Evolutionary conservation across 441 rosid species (phyloP), one percentile per base, ranked within the genome.

Genomic region (Corymbia citriodora): DNA sequence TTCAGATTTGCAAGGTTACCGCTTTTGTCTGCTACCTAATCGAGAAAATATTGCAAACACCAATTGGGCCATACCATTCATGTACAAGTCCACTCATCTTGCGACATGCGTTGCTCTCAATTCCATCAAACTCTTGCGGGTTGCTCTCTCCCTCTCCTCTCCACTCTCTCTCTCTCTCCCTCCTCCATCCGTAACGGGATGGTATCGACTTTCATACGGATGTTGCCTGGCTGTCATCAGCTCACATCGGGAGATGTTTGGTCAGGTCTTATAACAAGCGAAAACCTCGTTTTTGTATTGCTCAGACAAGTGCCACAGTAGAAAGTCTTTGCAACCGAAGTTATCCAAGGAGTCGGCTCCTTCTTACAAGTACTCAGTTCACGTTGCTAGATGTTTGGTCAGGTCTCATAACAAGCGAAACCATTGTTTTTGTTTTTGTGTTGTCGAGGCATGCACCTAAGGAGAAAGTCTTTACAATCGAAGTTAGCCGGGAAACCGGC

Each of bases 341-440:
- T 59, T 6, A 7, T 10, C 0, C 7, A 1, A 23, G 29, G 14
- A 59, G n/a, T 3, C 65, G 5, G 1, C n/a, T 25, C 65, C 25
- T 59, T 57, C 23, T 23, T 57, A 57, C 5, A 57, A 13, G 63
- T 57, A 13, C 29, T 57, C 29, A 57, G 10, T 23, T 21, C 63
- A 57, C 25, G 40, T 31, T 40, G 12, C 19, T 0, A 16, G 79
- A 70, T 68, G 40, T 33, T 70, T 70, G 48, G 6, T 70, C 48
- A 5, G 8, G 1, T 18, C 48, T 72, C 2, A 5, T 21, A 10
- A 40, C 25, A 6, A 45, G 52, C 15, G 4, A 79, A 79, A 23
- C 9, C 52, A 17, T 79, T 14, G 25, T 25, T 79, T 17, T 79
- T 14, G 25, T 25, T 79, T 79, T 74, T 40, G 16, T 21, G 17